phyloP scores from a whole-genome alignment of 2,329 filamentous ascomycete genomes.

The Xylaria sp. region DNA sequence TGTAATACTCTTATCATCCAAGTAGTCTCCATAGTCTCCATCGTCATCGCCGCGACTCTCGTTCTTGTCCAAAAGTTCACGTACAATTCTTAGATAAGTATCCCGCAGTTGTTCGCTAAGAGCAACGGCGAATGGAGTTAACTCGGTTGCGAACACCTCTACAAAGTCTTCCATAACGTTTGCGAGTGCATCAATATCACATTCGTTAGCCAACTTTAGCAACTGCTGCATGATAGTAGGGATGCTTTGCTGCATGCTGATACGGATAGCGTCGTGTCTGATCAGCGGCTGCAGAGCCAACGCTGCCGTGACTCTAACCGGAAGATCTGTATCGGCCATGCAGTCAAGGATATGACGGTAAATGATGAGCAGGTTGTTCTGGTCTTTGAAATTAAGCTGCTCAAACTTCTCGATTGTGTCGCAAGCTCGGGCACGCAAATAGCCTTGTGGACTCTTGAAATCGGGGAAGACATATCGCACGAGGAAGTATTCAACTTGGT shows the following conservation, averaged over 20 bases:
- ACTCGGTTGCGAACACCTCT: constrained; percentile 95
- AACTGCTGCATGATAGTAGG: constrained; percentile 99
- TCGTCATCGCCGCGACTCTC: constrained; percentile 79
- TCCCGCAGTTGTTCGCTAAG: constrained; percentile 95
- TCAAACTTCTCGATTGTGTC: constrained; percentile 99
- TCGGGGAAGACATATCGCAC: constrained; percentile 98
- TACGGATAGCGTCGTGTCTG: constrained; percentile 91
- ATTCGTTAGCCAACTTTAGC: constrained; percentile 95
- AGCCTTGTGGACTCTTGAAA: constrained; percentile 91
- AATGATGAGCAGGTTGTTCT: constrained; percentile 93
- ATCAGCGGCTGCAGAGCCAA: constrained; percentile 95
- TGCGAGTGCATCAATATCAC: constrained; percentile 94
- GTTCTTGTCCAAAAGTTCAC: constrained; percentile 90
- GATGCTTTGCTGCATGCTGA: constrained; percentile 97
- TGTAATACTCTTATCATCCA: constrained; percentile 98
- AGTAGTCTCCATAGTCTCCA: constrained; percentile 85
- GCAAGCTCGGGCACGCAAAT: constrained; percentile 91
- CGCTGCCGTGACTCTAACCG: constrained; percentile 92
- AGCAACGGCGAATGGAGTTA: constrained; percentile 96
- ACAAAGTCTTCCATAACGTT: constrained; percentile 99
- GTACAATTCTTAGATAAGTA: constrained; percentile 92
- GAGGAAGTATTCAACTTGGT: constrained; percentile 98
- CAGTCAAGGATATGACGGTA: constrained; percentile 97
- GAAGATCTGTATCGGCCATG: constrained; percentile 93
- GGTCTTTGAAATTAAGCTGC: constrained; percentile 95